Base-by-base conservation (phyloP, 139 green algal species). In the Chlorella sp. region DNA sequence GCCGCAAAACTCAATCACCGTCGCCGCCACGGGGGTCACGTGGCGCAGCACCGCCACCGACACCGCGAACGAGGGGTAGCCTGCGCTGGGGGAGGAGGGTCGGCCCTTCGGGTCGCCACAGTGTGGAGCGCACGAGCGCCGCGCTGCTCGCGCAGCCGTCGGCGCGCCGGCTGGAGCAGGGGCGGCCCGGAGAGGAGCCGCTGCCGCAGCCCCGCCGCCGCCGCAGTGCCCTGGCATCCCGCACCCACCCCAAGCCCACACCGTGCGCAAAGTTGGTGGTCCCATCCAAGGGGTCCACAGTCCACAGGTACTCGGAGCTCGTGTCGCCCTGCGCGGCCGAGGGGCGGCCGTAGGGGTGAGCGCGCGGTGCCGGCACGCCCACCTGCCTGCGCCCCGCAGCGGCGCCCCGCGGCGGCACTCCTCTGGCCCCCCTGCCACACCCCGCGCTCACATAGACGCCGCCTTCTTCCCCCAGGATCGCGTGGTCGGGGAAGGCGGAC, bases 391-490 rank as follows among this genome's bases (percentile, higher is more conserved):
- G n/a, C n/a, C n/a, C n/a, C n/a, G n/a, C n/a, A n/a, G n/a, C n/a
- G n/a, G n/a, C n/a, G n/a, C n/a, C n/a, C n/a, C n/a, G n/a, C n/a
- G n/a, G n/a, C n/a, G n/a, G n/a, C n/a, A n/a, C n/a, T n/a, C n/a
- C n/a, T n/a, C n/a, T n/a, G n/a, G n/a, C n/a, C n/a, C n/a, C n/a
- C n/a, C n/a, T n/a, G n/a, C n/a, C n/a, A n/a, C 31, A 29, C 61
- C 48, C 33, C 1, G 83, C 61, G 74, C 95, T 83, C 23, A 94
- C 93, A 31, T 42, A 87, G 9, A 97, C 88, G n/a, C 94, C 94
- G 12, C 94, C 94, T 79, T 98, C 94, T 85, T 98, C 94, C 0
- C 94, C 94, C 14, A 98, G 86, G 11, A 98, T 64, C 3, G 84
- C 91, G 73, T 97, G 92, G 46, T 82, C 70, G 8, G 83, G 82